These are phyloP conservation scores for Nothophaeocryptopus gaeumannii DNA, from an alignment of 2,329 filamentous ascomycete species.

Conservation along the genomic window DNA sequence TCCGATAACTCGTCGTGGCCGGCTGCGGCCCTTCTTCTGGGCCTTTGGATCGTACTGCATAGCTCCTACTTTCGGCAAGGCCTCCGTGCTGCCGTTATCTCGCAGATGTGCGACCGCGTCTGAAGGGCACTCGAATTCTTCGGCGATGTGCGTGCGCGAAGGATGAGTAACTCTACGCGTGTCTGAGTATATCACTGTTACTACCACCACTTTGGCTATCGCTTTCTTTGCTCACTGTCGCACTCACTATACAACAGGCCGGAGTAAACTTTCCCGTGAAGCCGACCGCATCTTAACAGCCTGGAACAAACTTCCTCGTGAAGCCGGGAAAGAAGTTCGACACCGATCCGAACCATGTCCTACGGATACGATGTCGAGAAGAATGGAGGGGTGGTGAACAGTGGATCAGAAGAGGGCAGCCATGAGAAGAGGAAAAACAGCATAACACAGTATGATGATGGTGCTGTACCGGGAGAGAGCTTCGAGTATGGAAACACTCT, in stretches of 20 bases:
- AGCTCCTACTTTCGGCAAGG: conserved; percentile 5
- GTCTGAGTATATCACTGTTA: not conserved
- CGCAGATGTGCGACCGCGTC: conserved; percentile 7
- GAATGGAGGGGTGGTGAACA: conserved; percentile 14
- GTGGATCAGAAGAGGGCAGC: conserved; percentile 9
- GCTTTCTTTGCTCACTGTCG: not conserved
- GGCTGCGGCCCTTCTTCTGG: conserved; percentile 11
- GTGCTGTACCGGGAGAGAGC: conserved; percentile 56
- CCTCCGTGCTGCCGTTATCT: not conserved
- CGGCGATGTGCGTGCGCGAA: conserved; percentile 6
- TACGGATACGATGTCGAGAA: conserved; percentile 23
- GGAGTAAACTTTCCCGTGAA: conserved; percentile 24
- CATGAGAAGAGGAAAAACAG: conserved; percentile 11
- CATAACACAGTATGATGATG: conserved; percentile 35
- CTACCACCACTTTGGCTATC: not conserved
- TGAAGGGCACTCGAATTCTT: not conserved
- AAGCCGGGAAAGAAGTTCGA: conserved; percentile 1
- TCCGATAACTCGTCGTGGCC: not conserved
- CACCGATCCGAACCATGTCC: too few relatives aligned
- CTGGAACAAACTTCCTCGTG: conserved; percentile 5
- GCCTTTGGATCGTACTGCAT: not conserved
- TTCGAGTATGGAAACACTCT: conserved; percentile 56
- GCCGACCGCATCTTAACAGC: conserved; percentile 7
- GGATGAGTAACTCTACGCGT: too few relatives aligned
- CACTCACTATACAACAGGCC: conserved; percentile 3